phyloP scores from a whole-genome alignment of 441 rosid species.

The Metrosideros polymorpha region DNA sequence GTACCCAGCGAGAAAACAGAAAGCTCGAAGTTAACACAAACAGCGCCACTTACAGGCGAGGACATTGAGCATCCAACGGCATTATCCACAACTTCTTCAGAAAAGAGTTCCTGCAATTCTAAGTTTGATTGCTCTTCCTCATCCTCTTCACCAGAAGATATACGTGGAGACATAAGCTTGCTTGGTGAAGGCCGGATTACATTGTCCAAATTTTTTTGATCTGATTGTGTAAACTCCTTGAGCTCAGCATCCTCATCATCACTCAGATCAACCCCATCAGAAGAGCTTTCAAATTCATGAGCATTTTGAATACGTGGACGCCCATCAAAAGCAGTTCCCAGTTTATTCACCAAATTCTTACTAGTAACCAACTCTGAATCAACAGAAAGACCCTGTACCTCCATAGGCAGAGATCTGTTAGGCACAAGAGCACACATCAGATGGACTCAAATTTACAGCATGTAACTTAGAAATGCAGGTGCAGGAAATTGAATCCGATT shows the following conservation, averaged over 20 bases:
- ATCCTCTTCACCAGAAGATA: conserved; percentile 19
- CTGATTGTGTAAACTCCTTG: conserved; percentile 13
- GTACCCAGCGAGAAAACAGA: background rate
- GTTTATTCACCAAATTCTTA: conserved; percentile 21
- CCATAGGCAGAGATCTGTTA: background rate
- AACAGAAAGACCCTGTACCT: background rate
- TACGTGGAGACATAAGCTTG: conserved; percentile 1
- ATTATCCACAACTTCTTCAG: conserved; percentile 10
- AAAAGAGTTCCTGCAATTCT: conserved; percentile 21
- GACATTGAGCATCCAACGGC: background rate
- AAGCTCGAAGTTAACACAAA: background rate
- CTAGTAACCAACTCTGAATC: background rate
- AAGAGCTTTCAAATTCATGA: conserved; percentile 12
- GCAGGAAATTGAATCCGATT: background rate
- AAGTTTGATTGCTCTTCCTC: conserved; percentile 19
- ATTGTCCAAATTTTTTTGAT: conserved; percentile 12
- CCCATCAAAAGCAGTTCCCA: conserved; percentile 16
- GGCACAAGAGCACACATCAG: background rate
- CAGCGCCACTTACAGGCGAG: conserved; percentile 26
- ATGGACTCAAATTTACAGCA: background rate
- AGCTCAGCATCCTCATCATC: conserved; percentile 13
- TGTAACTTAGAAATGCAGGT: background rate
- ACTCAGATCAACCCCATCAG: conserved; percentile 8
- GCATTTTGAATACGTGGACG: conserved; percentile 17
- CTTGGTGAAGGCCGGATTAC: conserved; percentile 5